A percentile compares a stretch with the other conserved stretches of the same genome.
Conservation (phyloP, 2,329 filamentous ascomycete species). For the Cordyceps javanica region DNA sequence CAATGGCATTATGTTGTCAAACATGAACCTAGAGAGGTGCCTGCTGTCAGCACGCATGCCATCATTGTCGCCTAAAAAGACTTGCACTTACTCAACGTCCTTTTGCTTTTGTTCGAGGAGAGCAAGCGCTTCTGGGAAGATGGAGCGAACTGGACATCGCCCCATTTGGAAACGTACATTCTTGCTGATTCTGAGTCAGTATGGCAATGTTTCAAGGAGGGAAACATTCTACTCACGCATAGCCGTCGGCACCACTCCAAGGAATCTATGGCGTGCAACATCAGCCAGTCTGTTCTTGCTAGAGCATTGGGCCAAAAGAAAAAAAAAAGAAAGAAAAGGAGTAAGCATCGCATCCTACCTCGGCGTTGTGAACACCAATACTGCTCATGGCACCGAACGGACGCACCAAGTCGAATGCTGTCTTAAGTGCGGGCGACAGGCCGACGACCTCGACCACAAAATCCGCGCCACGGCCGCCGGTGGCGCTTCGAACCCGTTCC, state of each 20-base stretch:
- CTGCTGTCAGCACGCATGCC: neutral
- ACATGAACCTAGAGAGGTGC: constrained; percentile 59
- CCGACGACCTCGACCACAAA: constrained; percentile 77
- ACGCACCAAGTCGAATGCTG: constrained; percentile 64
- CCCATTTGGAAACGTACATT: constrained; percentile 72
- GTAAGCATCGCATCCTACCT: constrained; percentile 38
- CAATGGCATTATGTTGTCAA: constrained; percentile 67
- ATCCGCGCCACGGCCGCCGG: constrained; percentile 77
- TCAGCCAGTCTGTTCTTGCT: constrained; percentile 10
- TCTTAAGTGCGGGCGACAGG: constrained; percentile 60
- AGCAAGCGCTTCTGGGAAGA: constrained; percentile 60
- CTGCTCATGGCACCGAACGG: constrained; percentile 70
- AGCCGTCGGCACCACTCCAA: constrained; percentile 59
- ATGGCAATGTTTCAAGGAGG: constrained; percentile 7
- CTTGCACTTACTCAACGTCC: constrained; percentile 51
- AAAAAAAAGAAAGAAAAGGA: neutral
- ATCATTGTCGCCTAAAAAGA: neutral
- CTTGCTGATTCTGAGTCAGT: constrained; percentile 43
- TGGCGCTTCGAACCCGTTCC: constrained; percentile 65
- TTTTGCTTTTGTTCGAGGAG: constrained; percentile 62
- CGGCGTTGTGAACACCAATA: constrained; percentile 69
- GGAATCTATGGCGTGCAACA: constrained; percentile 47
- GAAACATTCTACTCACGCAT: constrained; percentile 34
- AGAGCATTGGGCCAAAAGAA: too few species aligned
- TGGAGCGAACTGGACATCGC: constrained; percentile 65